These are phyloP conservation scores for Sabuloglossum arenarium DNA, from an alignment of 495 filamentous ascomycete species.

Conservation along the genomic window DNA sequence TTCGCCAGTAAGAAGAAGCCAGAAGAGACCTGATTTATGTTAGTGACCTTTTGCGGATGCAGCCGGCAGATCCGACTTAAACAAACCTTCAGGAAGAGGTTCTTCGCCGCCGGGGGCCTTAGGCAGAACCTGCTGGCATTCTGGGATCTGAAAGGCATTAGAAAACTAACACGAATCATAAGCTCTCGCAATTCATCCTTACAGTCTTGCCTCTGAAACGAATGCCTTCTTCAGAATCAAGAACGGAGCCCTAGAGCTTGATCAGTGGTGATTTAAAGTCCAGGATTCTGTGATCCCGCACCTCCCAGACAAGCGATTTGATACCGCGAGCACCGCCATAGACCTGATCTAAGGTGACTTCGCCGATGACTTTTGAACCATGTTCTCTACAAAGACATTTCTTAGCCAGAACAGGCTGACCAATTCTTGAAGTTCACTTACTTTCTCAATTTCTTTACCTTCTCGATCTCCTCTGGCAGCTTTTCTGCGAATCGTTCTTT, in stretches of 20 bases:
- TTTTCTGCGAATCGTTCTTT: slow-evolving; percentile 97
- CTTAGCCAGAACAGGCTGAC: neutral
- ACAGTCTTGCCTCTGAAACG: slow-evolving; percentile 92
- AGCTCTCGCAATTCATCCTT: slow-evolving; percentile 12
- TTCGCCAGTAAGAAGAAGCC: slow-evolving; percentile 94
- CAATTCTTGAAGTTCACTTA: slow-evolving; percentile 22
- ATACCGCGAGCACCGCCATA: slow-evolving; percentile 98
- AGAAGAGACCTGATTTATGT: slow-evolving; percentile 66
- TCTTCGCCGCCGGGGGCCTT: slow-evolving; percentile 91
- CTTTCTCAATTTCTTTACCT: slow-evolving; percentile 97
- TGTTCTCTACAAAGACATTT: slow-evolving; percentile 39
- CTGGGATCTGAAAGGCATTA: slow-evolving; percentile 44
- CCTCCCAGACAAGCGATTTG: slow-evolving; percentile 95
- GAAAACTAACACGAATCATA: slow-evolving; percentile 9
- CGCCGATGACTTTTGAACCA: slow-evolving; percentile 83
- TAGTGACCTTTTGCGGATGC: slow-evolving; percentile 6
- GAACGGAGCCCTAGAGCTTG: slow-evolving; percentile 54
- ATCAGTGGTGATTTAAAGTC: neutral
- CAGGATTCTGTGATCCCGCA: slow-evolving; percentile 13
- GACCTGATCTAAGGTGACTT: slow-evolving; percentile 97
- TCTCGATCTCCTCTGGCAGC: slow-evolving; percentile 87
- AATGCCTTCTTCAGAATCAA: slow-evolving; percentile 97
- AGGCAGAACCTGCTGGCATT: slow-evolving; percentile 92
- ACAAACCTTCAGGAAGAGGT: slow-evolving; percentile 77
- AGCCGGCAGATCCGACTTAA: neutral